Conservation (phyloP, 2,329 filamentous ascomycete genomes). For the Xylariales sp. region DNA sequence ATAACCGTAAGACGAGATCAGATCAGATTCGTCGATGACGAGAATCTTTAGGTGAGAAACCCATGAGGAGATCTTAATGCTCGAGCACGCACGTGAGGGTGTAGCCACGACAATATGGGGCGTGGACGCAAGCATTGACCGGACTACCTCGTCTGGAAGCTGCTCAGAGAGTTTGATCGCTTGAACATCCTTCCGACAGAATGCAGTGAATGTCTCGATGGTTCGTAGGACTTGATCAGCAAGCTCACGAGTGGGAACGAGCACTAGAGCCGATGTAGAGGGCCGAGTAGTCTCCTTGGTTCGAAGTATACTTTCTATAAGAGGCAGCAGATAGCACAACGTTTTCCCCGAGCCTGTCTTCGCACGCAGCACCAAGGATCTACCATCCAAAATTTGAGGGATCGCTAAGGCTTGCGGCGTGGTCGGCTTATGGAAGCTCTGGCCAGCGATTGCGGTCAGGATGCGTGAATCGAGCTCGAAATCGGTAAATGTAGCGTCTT, state of each 20-base stretch:
- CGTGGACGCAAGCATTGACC: conserved; percentile 83
- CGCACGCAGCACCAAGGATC: conserved; percentile 90
- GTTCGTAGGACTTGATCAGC: conserved; percentile 89
- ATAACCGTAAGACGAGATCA: conserved; percentile 94
- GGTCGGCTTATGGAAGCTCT: conserved; percentile 89
- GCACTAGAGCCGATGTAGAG: conserved; percentile 80
- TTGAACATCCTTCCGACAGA: conserved; percentile 85
- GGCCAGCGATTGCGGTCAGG: conserved; percentile 84
- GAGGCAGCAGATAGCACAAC: conserved; percentile 75
- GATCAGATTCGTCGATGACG: conserved; percentile 93
- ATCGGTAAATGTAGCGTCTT: conserved; percentile 73
- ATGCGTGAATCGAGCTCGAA: conserved; percentile 87
- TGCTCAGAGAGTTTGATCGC: conserved; percentile 90
- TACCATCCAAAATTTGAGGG: conserved; percentile 85
- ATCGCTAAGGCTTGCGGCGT: conserved; percentile 88
- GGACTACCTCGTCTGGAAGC: conserved; percentile 87
- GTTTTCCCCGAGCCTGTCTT: conserved; percentile 94
- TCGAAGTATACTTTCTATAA: conserved; percentile 86
- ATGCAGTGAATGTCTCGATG: conserved; percentile 80
- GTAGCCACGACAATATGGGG: conserved; percentile 94
- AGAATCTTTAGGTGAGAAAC: conserved; percentile 79
- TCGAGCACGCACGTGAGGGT: conserved; percentile 82
- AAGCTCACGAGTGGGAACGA: conserved; percentile 94
- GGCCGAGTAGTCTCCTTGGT: conserved; percentile 71
- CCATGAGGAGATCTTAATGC: conserved; percentile 78